Evolutionary conservation across 2,329 filamentous ascomycete genomes (phyloP), one percentile per base, ranked within the genome.

Genomic region (Exophiala spinifera): DNA sequence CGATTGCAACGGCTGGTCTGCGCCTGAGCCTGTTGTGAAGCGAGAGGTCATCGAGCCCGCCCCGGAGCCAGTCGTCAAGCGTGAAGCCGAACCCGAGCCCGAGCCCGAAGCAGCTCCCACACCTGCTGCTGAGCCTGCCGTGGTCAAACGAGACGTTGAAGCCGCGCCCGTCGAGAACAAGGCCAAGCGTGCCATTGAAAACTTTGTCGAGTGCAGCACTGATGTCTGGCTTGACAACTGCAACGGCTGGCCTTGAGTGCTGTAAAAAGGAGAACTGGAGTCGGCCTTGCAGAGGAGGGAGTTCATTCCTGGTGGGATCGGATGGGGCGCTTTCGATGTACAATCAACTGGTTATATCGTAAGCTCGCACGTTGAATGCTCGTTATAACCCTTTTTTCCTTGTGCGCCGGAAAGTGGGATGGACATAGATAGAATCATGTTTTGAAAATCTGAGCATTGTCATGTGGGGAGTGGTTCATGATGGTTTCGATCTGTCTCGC

Each of bases 1-100:
- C 25, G 43, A 51, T 19, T 60, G 57, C 43, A 60, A 55, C 10
- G 54, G 55, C 14, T 60, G 57, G 57, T 42, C 53, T 28, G 21
- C 31, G 2, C 31, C 46, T 5, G 46, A 39, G 7, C 31, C 46
- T 5, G 56, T 59, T 23, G 39, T 49, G 33, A 58, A 58, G 52
- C 46, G 51, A 34, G 28, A 21, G 31, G 40, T 20, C 15, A 31
- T 31, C 11, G 40, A 34, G 13, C 6, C 37, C 8, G 40, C 40
- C 10, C 33, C 50, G 4, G 51, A 44, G 40, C 40, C 15, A 11
- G 33, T 47, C 8, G 47, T 44, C 49, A 56, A 56, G 53, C 47
- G 49, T n/a, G 36, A 37, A 31, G 53, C 43, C 10, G 46, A 37
- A 19, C 17, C 48, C 4, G 44, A 31, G 25, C 46, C 55, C 17